These are phyloP conservation scores for Gloeopeniophorella convolvens DNA, from an alignment of 768 basidiomycete genomes.

Conservation along the genomic window DNA sequence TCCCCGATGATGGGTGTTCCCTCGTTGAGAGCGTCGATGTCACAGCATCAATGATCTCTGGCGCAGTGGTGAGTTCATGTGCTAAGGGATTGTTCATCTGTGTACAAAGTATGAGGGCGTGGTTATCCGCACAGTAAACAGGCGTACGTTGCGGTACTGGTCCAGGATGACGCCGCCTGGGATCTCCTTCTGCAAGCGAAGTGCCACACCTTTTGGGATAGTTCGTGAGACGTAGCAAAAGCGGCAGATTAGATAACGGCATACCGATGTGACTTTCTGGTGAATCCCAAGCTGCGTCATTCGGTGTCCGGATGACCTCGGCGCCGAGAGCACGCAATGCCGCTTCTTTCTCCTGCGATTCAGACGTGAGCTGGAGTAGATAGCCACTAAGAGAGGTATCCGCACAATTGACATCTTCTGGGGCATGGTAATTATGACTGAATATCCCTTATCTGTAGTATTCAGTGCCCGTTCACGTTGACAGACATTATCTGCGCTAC, in stretches of 20 bases:
- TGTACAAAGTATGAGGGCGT: slow-evolving; percentile 8
- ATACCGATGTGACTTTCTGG: slow-evolving; percentile 90
- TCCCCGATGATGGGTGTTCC: slow-evolving; percentile 54
- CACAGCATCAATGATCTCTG: slow-evolving; percentile 84
- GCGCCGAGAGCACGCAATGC: slow-evolving; percentile 88
- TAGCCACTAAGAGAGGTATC: slow-evolving; percentile 20
- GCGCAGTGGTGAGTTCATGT: slow-evolving; percentile 85
- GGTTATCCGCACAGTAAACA: not conserved
- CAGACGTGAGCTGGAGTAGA: not conserved
- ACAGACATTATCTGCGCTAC: slow-evolving; percentile 36
- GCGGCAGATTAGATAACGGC: no score
- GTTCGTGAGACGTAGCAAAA: no score
- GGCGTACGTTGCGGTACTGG: slow-evolving; percentile 70
- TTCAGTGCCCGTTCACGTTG: slow-evolving; percentile 47
- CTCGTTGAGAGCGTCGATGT: slow-evolving; percentile 55
- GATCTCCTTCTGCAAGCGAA: slow-evolving; percentile 67
- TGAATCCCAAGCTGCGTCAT: slow-evolving; percentile 81
- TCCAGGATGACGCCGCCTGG: slow-evolving; percentile 86
- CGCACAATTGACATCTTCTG: slow-evolving; percentile 93
- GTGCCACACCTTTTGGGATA: slow-evolving; percentile 74
- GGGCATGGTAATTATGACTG: slow-evolving; percentile 84
- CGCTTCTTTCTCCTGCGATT: slow-evolving; percentile 82
- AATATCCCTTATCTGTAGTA: slow-evolving; percentile 68
- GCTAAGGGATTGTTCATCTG: slow-evolving; percentile 83
- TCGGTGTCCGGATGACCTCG: slow-evolving; percentile 91